Percentiles rank a stretch among this genome's conserved stretches.
Evolutionary conservation across 306 rosid species (phyloP).

Genomic region (Fagus crenata): DNA sequence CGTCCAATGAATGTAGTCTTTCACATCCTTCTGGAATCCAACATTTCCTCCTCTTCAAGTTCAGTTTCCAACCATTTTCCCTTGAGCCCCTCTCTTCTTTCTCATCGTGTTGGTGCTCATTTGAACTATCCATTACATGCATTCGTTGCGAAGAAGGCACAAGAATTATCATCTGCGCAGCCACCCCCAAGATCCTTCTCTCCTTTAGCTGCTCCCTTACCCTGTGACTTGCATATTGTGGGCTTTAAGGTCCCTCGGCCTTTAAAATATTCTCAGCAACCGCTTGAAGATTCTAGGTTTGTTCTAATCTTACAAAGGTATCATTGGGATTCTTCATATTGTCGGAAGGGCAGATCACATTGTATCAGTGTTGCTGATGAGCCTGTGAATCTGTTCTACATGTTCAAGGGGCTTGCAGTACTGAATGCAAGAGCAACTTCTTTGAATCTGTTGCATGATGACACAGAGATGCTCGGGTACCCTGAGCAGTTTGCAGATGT

Average conservation of each 20-base stretch:
- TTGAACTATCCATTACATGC: conserved; percentile 87
- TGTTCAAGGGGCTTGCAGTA: conserved; percentile 64
- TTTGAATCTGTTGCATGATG: conserved; percentile 88
- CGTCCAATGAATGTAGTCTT: conserved; percentile 80
- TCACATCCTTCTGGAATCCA: conserved; percentile 72
- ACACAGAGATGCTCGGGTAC: conserved; percentile 75
- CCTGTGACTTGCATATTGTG: conserved; percentile 93
- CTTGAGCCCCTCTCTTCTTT: conserved; percentile 78
- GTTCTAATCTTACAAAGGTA: conserved; percentile 65
- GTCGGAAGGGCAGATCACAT: conserved; percentile 74
- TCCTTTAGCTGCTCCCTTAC: conserved; percentile 73
- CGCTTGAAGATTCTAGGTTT: conserved; percentile 58
- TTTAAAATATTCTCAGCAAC: conserved; percentile 59
- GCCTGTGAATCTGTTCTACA: conserved; percentile 62
- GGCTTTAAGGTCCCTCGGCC: conserved; percentile 90
- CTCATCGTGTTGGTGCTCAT: conserved; percentile 66
- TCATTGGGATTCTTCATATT: conserved; percentile 84
- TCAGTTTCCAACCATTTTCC: conserved; percentile 55
- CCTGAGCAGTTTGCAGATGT: conserved; percentile 53
- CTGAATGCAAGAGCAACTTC: conserved; percentile 61
- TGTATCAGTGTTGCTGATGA: conserved; percentile 67
- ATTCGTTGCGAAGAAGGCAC: conserved; percentile 72
- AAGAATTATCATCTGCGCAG: conserved; percentile 54
- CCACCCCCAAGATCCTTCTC: conserved; percentile 73
- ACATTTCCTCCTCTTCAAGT: conserved; percentile 55